A percentile compares a stretch with the other conserved stretches of the same genome.
These are phyloP conservation scores for Pythium aristosporum DNA, from an alignment of 352 stramenopile genomes.

Conservation along the genomic window DNA sequence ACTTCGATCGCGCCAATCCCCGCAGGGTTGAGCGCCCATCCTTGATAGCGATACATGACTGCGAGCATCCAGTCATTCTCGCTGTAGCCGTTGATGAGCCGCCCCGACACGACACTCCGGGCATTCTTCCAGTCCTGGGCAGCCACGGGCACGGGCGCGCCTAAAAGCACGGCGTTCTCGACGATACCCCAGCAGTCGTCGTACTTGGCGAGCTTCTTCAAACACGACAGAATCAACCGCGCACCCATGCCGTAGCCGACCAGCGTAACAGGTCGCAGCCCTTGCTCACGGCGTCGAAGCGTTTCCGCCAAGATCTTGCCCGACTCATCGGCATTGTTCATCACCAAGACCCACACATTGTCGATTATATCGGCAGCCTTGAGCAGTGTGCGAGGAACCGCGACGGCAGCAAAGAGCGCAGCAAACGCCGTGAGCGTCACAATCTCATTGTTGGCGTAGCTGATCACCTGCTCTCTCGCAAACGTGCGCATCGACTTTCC, in stretches of 20 bases:
- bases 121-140: slow-evolving; percentile 69
- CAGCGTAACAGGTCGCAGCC: slow-evolving; percentile 84
- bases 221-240: slow-evolving; percentile 86
- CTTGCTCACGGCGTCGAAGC: slow-evolving; percentile 66
- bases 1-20: slow-evolving; percentile 70
- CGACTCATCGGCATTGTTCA: slow-evolving; percentile 70
- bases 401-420: slow-evolving; percentile 69
- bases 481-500: slow-evolving; percentile 83
- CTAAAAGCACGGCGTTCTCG: slow-evolving; percentile 88
- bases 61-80: slow-evolving; percentile 90
- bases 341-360: slow-evolving; percentile 81
- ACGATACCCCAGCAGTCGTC: slow-evolving; percentile 75
- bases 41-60: slow-evolving; percentile 89
- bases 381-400: slow-evolving; percentile 71
- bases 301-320: slow-evolving; percentile 74
- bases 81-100: slow-evolving; percentile 90
- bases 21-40: slow-evolving; percentile 75
- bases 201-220: slow-evolving; percentile 81
- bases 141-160: slow-evolving; percentile 63
- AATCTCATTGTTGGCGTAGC: slow-evolving; percentile 70
- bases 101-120: slow-evolving; percentile 71
- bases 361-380: slow-evolving; percentile 77
- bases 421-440: slow-evolving; percentile 76
- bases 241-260: slow-evolving; percentile 90
- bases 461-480: slow-evolving; percentile 60